Evolutionary conservation across 2,329 filamentous ascomycete genomes (phyloP).

Genomic region (Epichloe gansuensis): DNA sequence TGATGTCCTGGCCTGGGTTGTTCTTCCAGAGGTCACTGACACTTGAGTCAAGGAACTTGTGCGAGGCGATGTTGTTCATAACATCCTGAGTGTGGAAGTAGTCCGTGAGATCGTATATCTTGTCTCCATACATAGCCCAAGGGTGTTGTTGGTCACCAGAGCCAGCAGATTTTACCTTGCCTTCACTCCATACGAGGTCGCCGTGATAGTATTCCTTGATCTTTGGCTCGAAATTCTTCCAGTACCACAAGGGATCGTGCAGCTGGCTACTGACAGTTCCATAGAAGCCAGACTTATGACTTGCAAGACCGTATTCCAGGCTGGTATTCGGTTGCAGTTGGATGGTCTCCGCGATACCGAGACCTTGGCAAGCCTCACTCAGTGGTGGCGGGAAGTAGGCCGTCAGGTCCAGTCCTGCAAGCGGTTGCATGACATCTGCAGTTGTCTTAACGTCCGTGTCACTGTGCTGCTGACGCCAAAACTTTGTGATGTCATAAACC

Average conservation of each 20-base stretch:
- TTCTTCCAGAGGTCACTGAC: constrained; percentile 56
- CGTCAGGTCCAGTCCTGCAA: constrained; percentile 68
- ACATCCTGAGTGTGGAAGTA: constrained; percentile 68
- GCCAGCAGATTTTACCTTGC: constrained; percentile 51
- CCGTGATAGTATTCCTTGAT: constrained; percentile 85
- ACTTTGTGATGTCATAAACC: constrained; percentile 86
- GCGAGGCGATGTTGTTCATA: constrained; percentile 40
- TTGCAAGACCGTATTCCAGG: constrained; percentile 35
- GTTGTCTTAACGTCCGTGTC: constrained; percentile 51
- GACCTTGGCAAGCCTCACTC: constrained; percentile 56
- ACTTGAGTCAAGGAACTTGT: constrained; percentile 58
- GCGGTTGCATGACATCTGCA: constrained; percentile 55
- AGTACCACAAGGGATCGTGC: constrained; percentile 62
- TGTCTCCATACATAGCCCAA: constrained; percentile 68
- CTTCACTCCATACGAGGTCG: constrained; percentile 58
- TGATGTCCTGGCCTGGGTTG: constrained; percentile 72
- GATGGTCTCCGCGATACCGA: constrained; percentile 48
- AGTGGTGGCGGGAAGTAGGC: constrained; percentile 78
- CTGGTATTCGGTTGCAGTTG: constrained; percentile 54
- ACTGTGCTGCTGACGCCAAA: constrained; percentile 76
- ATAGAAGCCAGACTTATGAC: constrained; percentile 57
- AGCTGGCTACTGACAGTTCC: constrained; percentile 47
- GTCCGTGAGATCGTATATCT: constrained; percentile 80
- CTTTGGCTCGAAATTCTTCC: constrained; percentile 54
- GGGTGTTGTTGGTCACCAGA: constrained; percentile 46